These are phyloP conservation scores for Narthecium ossifragum DNA, from an alignment of 106 monocot genomes.

Conservation along the genomic window DNA sequence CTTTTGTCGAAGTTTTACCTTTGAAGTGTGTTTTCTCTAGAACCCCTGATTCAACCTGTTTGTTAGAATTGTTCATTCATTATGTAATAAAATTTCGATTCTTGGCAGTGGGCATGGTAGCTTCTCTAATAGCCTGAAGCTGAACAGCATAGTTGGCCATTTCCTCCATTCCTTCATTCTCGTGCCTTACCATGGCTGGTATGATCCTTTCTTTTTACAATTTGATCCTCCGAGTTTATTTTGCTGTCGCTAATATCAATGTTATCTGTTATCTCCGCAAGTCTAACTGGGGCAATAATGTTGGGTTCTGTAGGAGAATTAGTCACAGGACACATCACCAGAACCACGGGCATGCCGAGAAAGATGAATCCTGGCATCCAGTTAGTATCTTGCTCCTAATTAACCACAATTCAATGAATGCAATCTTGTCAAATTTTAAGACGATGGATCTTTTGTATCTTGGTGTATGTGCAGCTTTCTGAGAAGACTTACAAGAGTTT, in stretches of 20 bases:
- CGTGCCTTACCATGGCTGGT: constrained; percentile 96
- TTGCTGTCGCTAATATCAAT: too few relatives aligned
- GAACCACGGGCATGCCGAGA: constrained; percentile 95
- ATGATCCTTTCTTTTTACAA: constrained; percentile 3
- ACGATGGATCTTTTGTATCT: too few relatives aligned
- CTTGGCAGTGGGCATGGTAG: constrained; percentile 85
- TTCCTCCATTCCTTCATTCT: constrained; percentile 88
- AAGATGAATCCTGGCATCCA: constrained; percentile 99
- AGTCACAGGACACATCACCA: constrained; percentile 96
- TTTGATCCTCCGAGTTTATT: too few relatives aligned
- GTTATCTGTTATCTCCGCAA: background rate
- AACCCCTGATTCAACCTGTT: too few relatives aligned
- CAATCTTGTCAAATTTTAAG: too few relatives aligned
- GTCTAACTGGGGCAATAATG: background rate
- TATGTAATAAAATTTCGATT: too few relatives aligned
- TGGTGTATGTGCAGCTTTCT: constrained; percentile 31
- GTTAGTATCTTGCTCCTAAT: constrained; percentile 28
- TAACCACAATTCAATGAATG: too few relatives aligned
- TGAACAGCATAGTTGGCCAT: constrained; percentile 85
- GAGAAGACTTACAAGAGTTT: constrained; percentile 50
- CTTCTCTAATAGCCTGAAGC: constrained; percentile 59
- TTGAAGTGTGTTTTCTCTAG: too few relatives aligned
- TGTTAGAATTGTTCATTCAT: too few relatives aligned
- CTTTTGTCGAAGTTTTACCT: too few relatives aligned
- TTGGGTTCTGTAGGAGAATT: constrained; percentile 64